A percentile compares a stretch with the other conserved stretches of the same genome.
Conservation (phyloP, 805 yeast species). For the Myxozyma neglecta region DNA sequence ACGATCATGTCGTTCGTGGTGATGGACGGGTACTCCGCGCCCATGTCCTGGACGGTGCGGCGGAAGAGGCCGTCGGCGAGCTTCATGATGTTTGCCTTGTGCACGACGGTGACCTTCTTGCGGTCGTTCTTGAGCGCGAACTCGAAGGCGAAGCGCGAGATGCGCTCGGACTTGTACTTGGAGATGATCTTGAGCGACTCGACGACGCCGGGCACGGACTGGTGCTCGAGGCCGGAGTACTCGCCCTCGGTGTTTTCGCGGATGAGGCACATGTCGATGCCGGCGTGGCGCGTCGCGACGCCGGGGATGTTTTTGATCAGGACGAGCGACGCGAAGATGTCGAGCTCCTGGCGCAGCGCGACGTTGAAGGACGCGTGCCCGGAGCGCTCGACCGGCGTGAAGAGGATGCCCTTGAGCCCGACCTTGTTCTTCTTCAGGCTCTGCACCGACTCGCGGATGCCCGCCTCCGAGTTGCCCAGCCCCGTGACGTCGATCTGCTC, state of each 20-base stretch:
- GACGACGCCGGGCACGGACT: conserved; percentile 95
- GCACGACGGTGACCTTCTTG: conserved; percentile 91
- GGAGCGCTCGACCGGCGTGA: conserved; percentile 80
- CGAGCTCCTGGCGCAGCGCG: conserved; percentile 92
- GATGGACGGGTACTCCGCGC: conserved; percentile 79
- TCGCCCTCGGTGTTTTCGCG: conserved; percentile 99
- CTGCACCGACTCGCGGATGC: conserved; percentile 53
- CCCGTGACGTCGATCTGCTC: conserved; percentile 69
- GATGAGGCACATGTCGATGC: conserved; percentile 88
- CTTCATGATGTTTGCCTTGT: conserved; percentile 99
- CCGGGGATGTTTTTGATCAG: conserved; percentile 92
- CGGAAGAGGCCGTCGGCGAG: conserved; percentile 97
- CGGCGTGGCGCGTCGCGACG: conserved; percentile 82
- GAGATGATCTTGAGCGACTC: conserved; percentile 92
- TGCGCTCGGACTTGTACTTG: conserved; percentile 91
- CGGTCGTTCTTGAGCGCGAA: conserved; percentile 91
- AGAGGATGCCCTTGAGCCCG: conserved; percentile 93
- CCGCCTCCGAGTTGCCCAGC: conserved; percentile 50
- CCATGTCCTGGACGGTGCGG: conserved; percentile 84
- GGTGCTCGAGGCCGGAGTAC: conserved; percentile 97
- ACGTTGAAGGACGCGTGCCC: conserved; percentile 87
- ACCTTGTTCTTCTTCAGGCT: conserved; percentile 94
- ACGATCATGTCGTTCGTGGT: conserved; percentile 90
- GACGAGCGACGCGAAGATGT: conserved; percentile 93
- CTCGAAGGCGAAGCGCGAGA: conserved; percentile 95